Conservation (phyloP, 2,329 filamentous ascomycete genomes). For the Trichoderma hamatum region DNA sequence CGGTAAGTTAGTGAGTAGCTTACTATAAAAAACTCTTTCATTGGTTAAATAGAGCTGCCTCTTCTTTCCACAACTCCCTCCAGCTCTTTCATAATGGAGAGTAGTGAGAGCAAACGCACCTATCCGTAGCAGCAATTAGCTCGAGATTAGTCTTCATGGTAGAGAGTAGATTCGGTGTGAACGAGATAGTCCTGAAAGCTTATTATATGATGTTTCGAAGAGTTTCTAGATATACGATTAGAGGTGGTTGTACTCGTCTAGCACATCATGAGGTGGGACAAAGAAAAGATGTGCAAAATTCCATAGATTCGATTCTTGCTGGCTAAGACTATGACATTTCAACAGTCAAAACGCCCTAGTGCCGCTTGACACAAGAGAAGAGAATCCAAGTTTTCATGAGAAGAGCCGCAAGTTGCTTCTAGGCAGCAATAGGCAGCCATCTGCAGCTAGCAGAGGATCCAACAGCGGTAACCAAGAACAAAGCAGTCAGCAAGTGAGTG, state of each 20-base stretch:
- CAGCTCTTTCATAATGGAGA: not conserved
- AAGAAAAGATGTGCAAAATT: not conserved
- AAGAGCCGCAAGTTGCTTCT: not conserved
- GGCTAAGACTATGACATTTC: not conserved
- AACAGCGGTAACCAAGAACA: not conserved
- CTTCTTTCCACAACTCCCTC: not conserved
- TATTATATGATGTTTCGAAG: not conserved
- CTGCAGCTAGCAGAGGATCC: not conserved
- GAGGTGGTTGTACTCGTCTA: not conserved
- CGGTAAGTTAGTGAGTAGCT: not conserved
- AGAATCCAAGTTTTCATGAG: not conserved
- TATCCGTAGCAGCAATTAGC: conserved; percentile 57
- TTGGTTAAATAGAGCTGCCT: not conserved
- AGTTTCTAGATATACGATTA: not conserved
- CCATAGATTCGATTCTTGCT: not conserved
- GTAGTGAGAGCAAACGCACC: conserved; percentile 45
- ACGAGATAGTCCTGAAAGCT: not conserved
- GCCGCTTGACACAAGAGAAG: not conserved
- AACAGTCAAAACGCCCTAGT: too few relatives aligned
- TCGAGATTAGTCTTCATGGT: conserved; percentile 50
- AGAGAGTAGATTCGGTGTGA: not conserved
- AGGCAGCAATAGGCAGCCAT: not conserved
- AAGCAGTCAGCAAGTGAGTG: not conserved
- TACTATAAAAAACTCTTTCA: not conserved
- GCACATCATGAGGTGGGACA: not conserved